Conservation (phyloP, 495 filamentous ascomycete species). For the Alectoria sarmentosa region DNA sequence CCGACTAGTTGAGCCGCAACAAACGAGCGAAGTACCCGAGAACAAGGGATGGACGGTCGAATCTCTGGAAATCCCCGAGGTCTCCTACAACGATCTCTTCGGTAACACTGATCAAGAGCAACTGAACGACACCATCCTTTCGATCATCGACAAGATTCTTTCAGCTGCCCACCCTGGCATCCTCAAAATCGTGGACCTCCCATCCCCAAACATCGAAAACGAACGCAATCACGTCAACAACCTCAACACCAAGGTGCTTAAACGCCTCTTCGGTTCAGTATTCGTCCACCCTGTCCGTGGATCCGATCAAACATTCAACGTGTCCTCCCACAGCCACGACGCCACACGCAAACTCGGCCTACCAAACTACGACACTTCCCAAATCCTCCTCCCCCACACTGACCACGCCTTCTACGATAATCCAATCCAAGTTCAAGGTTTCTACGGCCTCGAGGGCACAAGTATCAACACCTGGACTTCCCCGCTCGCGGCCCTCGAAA, state of each 20-base stretch:
- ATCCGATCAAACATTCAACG: constrained; percentile 12
- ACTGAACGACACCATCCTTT: neutral
- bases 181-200: constrained; percentile 2
- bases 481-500: neutral
- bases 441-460: constrained; percentile 6
- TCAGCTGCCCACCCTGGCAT: neutral
- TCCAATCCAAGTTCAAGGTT: constrained; percentile 14
- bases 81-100: neutral
- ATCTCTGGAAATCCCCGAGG: neutral
- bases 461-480: constrained; percentile 4
- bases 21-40: neutral
- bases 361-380: constrained; percentile 7
- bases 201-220: neutral
- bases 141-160: neutral
- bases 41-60: neutral
- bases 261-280: constrained; percentile 10
- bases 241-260: constrained; percentile 3
- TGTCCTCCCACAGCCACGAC: constrained; percentile 9
- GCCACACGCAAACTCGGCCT: neutral
- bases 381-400: constrained; percentile 6
- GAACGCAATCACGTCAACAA: constrained; percentile 1
- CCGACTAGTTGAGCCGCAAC: no score
- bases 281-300: constrained; percentile 10
- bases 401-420: constrained; percentile 10
- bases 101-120: neutral